Conservation (phyloP, 768 basidiomycete species). For the Royoungia palumana region DNA sequence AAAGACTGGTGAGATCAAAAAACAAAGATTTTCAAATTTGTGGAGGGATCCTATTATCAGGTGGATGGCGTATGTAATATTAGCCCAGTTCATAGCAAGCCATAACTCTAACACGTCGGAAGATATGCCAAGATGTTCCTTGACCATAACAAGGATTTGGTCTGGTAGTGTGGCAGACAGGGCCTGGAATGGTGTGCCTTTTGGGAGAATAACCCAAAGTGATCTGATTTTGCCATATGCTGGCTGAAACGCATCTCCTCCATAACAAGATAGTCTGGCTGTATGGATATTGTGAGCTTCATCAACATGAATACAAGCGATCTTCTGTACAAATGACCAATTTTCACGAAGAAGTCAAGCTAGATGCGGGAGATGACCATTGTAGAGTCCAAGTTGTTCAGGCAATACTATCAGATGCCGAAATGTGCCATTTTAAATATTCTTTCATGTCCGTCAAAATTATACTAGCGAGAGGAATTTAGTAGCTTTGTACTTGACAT, state of each 20-base stretch:
- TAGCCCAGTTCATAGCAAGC: background rate
- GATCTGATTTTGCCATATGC: background rate
- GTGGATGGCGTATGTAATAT: background rate
- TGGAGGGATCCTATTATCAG: background rate
- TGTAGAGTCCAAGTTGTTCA: background rate
- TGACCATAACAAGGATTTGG: background rate
- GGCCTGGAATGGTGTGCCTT: background rate
- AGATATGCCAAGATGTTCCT: background rate
- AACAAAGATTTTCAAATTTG: background rate
- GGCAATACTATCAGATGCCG: background rate
- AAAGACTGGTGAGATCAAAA: background rate
- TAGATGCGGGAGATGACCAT: background rate
- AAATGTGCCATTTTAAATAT: background rate
- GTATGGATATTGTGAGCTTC: conserved; percentile 6
- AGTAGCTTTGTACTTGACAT: too few relatives aligned
- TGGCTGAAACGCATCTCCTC: background rate
- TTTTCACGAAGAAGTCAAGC: too few relatives aligned
- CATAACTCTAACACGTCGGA: background rate
- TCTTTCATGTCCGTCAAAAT: background rate
- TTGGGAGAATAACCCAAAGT: background rate
- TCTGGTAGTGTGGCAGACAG: conserved; percentile 3
- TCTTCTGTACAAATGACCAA: too few relatives aligned
- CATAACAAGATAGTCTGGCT: background rate
- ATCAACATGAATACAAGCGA: background rate
- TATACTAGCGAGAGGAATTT: too few relatives aligned